These are phyloP conservation scores for Starmerella cellae DNA, from an alignment of 805 yeast species.

Conservation along the genomic window DNA sequence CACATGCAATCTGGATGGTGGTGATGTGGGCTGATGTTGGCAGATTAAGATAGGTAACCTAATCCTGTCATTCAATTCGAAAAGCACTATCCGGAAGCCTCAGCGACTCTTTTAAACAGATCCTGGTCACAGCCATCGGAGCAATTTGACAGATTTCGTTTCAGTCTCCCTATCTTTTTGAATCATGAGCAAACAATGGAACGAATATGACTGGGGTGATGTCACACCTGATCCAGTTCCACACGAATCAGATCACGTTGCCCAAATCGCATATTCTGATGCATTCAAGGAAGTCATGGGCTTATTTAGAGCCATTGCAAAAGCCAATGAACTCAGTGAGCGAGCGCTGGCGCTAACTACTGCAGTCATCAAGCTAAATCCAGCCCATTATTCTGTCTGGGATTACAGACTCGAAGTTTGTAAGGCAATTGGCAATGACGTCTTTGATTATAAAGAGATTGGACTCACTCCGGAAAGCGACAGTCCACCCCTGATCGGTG, in stretches of 20 bases:
- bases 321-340: slow-evolving; percentile 46
- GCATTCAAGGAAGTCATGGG: slow-evolving; percentile 57
- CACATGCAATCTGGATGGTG: too few relatives aligned
- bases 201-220: slow-evolving; percentile 27
- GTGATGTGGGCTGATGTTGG: too few relatives aligned
- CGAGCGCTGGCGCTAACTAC: slow-evolving; percentile 60
- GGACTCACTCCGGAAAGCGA: slow-evolving; percentile 23
- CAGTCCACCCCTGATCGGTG: slow-evolving; percentile 19
- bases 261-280: slow-evolving; percentile 44
- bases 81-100: too few relatives aligned
- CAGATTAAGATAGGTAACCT: too few relatives aligned
- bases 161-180: too few relatives aligned
- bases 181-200: slow-evolving; percentile 14
- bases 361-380: slow-evolving; percentile 48
- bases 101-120: too few relatives aligned
- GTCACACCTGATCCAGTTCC: slow-evolving; percentile 25
- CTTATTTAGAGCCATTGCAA: slow-evolving; percentile 45
- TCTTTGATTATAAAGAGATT: slow-evolving; percentile 22
- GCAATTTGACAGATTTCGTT: too few relatives aligned
- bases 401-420: slow-evolving; percentile 28
- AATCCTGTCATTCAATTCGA: too few relatives aligned
- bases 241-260: slow-evolving; percentile 25
- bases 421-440: slow-evolving; percentile 23
- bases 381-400: slow-evolving; percentile 93
- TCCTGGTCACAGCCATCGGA: too few relatives aligned